Percentiles rank a stretch among this genome's conserved stretches.
phyloP scores from a whole-genome alignment of 345 rosid genomes.

The Erysimum cheiranthoides region DNA sequence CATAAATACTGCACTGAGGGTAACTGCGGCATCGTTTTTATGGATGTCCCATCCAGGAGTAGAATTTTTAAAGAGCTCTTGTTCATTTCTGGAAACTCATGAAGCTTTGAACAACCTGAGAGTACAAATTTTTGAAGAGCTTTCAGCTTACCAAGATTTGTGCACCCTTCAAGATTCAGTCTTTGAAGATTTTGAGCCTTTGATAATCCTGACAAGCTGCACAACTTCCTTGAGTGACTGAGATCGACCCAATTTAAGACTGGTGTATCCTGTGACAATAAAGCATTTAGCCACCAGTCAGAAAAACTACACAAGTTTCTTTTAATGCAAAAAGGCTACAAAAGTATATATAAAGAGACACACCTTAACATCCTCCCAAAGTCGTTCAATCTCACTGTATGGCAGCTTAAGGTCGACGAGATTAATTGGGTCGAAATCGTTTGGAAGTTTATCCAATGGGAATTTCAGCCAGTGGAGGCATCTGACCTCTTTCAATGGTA shows the following conservation, averaged over 20 bases:
- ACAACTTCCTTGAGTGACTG: constrained; percentile 18
- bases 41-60: constrained; percentile 28
- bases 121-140: constrained; percentile 12
- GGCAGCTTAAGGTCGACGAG: not conserved
- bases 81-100: not conserved
- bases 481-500: not conserved
- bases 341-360: not conserved
- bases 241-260: constrained; percentile 37
- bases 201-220: constrained; percentile 32
- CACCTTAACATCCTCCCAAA: not conserved
- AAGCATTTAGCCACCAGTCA: not conserved
- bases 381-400: not conserved
- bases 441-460: not conserved
- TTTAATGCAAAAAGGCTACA: not conserved
- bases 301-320: not conserved
- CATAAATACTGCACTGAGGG: constrained; percentile 26
- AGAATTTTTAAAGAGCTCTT: not conserved
- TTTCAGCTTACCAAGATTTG: constrained; percentile 8
- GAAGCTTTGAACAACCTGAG: constrained; percentile 26
- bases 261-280: not conserved
- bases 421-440: not conserved
- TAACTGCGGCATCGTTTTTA: not conserved
- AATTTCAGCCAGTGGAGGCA: not conserved
- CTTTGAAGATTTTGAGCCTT: constrained; percentile 32
- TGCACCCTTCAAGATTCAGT: constrained; percentile 35